Evolutionary conservation across 129 eudicot genomes (phyloP).

Genomic region (Helianthus tuberosus): DNA sequence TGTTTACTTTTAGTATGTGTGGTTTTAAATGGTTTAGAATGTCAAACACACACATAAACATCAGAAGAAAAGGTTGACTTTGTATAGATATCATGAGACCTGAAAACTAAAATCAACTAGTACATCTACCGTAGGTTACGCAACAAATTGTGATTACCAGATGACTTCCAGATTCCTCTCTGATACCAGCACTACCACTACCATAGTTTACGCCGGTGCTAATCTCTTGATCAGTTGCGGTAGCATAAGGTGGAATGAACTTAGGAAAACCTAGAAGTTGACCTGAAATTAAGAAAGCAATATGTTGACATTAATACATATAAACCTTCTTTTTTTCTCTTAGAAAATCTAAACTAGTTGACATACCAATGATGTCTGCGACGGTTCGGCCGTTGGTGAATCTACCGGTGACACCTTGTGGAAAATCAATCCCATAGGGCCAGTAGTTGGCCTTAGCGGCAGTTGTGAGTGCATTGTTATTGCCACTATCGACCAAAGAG

Average conservation of each 20-base stretch:
- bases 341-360: not conserved
- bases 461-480: slow-evolving; percentile 32
- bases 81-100: not conserved
- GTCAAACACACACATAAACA: not conserved
- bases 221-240: slow-evolving; percentile 30
- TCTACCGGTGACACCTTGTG: slow-evolving; percentile 59
- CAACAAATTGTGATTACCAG: slow-evolving; percentile 5
- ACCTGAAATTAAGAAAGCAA: slow-evolving; percentile 28
- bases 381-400: slow-evolving; percentile 54
- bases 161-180: slow-evolving; percentile 42
- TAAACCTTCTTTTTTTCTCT: not conserved
- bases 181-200: slow-evolving; percentile 38
- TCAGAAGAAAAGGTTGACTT: not conserved
- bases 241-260: slow-evolving; percentile 40
- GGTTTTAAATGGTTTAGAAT: no score
- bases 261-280: slow-evolving; percentile 35
- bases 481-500: slow-evolving; percentile 37
- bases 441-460: slow-evolving; percentile 50
- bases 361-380: slow-evolving; percentile 48
- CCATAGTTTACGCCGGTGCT: slow-evolving; percentile 44
- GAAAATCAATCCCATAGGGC: slow-evolving; percentile 73
- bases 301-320: not conserved
- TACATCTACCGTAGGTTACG: no score
- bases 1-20: not conserved
- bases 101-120: no score